phyloP scores from a whole-genome alignment of 2,329 filamentous ascomycete genomes.

The Phoma sp. region DNA sequence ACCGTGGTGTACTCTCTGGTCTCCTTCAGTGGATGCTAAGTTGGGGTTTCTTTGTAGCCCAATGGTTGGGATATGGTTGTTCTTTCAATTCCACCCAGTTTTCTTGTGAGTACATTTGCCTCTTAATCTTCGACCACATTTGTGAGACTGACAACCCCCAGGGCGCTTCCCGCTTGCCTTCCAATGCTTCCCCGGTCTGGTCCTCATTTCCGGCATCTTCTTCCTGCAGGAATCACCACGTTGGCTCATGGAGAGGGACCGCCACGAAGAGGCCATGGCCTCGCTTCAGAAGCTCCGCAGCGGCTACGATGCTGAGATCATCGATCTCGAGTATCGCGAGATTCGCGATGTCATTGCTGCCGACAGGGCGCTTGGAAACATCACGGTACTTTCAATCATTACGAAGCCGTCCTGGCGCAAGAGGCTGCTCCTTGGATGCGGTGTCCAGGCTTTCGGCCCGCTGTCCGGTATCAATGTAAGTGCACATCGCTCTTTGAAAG shows the following conservation, averaged over 20 bases:
- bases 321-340: slow-evolving; percentile 33
- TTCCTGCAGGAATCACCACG: slow-evolving; percentile 67
- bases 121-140: background rate
- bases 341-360: slow-evolving; percentile 32
- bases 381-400: slow-evolving; percentile 54
- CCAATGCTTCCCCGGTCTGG: slow-evolving; percentile 50
- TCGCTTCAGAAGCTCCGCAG: slow-evolving; percentile 29
- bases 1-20: slow-evolving; percentile 62
- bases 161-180: slow-evolving; percentile 53
- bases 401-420: slow-evolving; percentile 55
- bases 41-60: slow-evolving; percentile 50
- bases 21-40: slow-evolving; percentile 60
- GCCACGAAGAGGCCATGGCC: slow-evolving; percentile 55
- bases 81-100: slow-evolving; percentile 34
- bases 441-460: slow-evolving; percentile 59
- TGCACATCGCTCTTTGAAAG: no score
- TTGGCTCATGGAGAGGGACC: slow-evolving; percentile 65
- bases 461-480: slow-evolving; percentile 58
- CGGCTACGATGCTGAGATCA: slow-evolving; percentile 25
- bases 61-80: slow-evolving; percentile 51
- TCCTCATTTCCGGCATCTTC: slow-evolving; percentile 57
- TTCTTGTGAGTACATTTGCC: slow-evolving; percentile 22
- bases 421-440: slow-evolving; percentile 57
- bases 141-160: slow-evolving; percentile 16
- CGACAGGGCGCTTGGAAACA: slow-evolving; percentile 39